A percentile compares a stretch with the other conserved stretches of the same genome.
These are phyloP conservation scores for Vigna mungo DNA, from an alignment of 306 rosid species.

Conservation along the genomic window DNA sequence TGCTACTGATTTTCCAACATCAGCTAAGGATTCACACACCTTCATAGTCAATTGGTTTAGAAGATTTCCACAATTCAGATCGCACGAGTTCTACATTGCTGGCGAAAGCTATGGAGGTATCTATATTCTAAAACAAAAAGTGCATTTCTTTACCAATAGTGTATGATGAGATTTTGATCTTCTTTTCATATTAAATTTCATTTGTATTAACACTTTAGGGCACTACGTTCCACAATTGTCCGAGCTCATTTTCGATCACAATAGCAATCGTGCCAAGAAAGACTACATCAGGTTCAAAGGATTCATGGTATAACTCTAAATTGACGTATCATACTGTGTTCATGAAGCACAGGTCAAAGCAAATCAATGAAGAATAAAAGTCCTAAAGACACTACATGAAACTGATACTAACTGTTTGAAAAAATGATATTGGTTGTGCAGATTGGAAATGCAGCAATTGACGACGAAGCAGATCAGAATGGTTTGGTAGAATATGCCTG, in stretches of 20 bases:
- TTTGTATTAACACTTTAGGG: constrained; percentile 54
- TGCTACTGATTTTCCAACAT: neutral
- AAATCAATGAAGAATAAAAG: neutral
- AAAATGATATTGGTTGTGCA: neutral
- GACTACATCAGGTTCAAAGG: constrained; percentile 73
- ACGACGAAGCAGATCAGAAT: constrained; percentile 60
- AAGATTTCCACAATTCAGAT: constrained; percentile 80
- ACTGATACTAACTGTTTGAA: no score
- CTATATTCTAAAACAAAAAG: neutral
- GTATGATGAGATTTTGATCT: neutral
- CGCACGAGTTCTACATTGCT: constrained; percentile 81
- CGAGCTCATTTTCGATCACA: constrained; percentile 61
- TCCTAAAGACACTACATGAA: neutral
- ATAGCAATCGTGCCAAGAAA: constrained; percentile 41
- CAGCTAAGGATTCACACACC: constrained; percentile 77
- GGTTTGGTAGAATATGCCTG: constrained; percentile 69
- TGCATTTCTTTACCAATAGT: neutral
- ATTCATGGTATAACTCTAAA: constrained; percentile 56
- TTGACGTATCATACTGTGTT: neutral
- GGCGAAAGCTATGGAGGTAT: constrained; percentile 95
- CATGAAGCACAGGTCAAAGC: neutral
- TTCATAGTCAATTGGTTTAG: constrained; percentile 78
- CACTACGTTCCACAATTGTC: constrained; percentile 91
- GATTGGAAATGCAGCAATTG: constrained; percentile 64
- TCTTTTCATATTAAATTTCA: neutral